phyloP scores from a whole-genome alignment of 352 stramenopile genomes.

The Elongisporangium anandrum region DNA sequence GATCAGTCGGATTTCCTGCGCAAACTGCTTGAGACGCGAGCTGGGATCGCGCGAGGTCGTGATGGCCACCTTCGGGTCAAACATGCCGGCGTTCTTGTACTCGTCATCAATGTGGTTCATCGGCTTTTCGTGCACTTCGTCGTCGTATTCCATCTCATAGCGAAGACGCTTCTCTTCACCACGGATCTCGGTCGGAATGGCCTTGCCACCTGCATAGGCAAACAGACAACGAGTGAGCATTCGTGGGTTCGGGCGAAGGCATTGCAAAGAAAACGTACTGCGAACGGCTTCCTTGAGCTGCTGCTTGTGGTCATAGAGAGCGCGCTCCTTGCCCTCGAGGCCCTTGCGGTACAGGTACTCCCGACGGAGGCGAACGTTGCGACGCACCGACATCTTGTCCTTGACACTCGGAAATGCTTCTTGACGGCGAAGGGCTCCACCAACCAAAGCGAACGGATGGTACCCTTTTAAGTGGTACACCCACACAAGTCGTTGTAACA shows the following conservation, averaged over 20 bases:
- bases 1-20: conserved; percentile 98
- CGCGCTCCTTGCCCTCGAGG: conserved; percentile 93
- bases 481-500: neutral
- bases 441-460: conserved; percentile 8
- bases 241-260: neutral
- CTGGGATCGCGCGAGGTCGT: conserved; percentile 97
- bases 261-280: conserved; percentile 21
- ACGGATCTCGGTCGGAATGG: conserved; percentile 97
- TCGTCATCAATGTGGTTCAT: conserved; percentile 98
- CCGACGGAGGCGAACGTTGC: conserved; percentile 96
- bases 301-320: conserved; percentile 97
- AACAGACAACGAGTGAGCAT: conserved; percentile 3
- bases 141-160: conserved; percentile 90
- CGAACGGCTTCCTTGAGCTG: conserved; percentile 93
- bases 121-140: conserved; percentile 84
- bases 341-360: conserved; percentile 99
- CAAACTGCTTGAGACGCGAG: conserved; percentile 98
- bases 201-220: conserved; percentile 74
- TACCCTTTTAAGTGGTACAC: conserved; percentile 2
- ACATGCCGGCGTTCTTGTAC: conserved; percentile 97
- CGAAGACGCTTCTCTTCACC: conserved; percentile 91
- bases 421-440: conserved; percentile 1
- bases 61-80: conserved; percentile 97
- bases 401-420: neutral
- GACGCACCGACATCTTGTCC: conserved; percentile 79